Percentiles rank a stretch among this genome's conserved stretches.
Evolutionary conservation across 352 stramenopile genomes (phyloP).

Genomic region (Pythium phragmiticola): DNA sequence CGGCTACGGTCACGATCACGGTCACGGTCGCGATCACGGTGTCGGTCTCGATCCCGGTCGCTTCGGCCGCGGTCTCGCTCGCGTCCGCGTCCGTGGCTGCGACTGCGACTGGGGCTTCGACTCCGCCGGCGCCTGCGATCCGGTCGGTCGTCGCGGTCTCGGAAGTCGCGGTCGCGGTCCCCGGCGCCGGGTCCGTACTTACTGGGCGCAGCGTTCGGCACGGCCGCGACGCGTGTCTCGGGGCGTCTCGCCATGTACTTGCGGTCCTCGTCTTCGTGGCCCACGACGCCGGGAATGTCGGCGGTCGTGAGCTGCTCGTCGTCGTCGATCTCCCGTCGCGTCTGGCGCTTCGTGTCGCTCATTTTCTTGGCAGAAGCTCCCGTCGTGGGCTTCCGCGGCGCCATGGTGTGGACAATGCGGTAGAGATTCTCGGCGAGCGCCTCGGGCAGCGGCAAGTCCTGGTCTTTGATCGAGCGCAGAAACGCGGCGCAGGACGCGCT

Average conservation of each 20-base stretch:
- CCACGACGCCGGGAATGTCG: slow-evolving; percentile 54
- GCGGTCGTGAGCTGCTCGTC: slow-evolving; percentile 62
- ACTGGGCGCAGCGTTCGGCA: neutral
- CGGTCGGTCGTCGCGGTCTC: neutral
- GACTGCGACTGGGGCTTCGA: slow-evolving; percentile 11
- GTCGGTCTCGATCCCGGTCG: slow-evolving; percentile 32
- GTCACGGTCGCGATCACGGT: slow-evolving; percentile 39
- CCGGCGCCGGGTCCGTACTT: slow-evolving; percentile 14
- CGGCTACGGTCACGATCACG: slow-evolving; percentile 29
- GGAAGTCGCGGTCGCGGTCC: slow-evolving; percentile 7
- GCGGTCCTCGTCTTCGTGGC: slow-evolving; percentile 20
- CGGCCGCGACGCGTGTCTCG: neutral
- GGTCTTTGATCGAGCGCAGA: slow-evolving; percentile 52
- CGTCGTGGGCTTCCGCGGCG: slow-evolving; percentile 37
- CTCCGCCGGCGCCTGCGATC: neutral
- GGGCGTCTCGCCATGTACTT: slow-evolving; percentile 17
- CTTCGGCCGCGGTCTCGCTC: slow-evolving; percentile 29
- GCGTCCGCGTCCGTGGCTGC: slow-evolving; percentile 38
- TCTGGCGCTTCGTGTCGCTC: slow-evolving; percentile 10
- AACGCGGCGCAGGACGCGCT: slow-evolving; percentile 64
- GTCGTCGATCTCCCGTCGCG: slow-evolving; percentile 37
- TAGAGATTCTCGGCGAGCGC: slow-evolving; percentile 75
- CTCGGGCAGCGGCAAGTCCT: slow-evolving; percentile 60
- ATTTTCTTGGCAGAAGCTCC: neutral
- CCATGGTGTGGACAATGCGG: slow-evolving; percentile 82